Conservation (phyloP, 176 grass and related monocot species). For the Hordeum marinum region DNA sequence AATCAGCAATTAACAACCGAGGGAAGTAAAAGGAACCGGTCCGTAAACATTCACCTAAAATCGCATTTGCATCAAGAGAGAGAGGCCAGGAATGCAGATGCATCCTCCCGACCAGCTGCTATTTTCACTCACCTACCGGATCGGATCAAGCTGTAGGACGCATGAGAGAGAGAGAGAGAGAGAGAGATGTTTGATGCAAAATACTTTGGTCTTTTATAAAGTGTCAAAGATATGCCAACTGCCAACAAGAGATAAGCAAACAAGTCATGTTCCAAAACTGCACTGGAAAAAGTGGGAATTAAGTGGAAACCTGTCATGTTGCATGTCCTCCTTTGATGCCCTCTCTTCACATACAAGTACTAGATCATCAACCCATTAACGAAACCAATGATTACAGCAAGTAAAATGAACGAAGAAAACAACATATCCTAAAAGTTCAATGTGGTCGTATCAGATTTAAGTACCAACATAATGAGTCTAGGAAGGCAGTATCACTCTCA, state of each 20-base stretch:
- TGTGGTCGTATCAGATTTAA: not conserved
- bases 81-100: constrained; percentile 3
- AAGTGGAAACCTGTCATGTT: constrained; percentile 1
- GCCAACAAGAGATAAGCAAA: constrained; percentile 16
- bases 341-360: not conserved
- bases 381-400: not conserved
- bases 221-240: constrained; percentile 15
- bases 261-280: constrained; percentile 7
- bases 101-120: constrained; percentile 15
- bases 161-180: not conserved
- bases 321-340: constrained; percentile 6
- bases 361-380: not conserved
- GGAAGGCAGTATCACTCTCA: not conserved
- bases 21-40: not conserved
- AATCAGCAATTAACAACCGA: not conserved
- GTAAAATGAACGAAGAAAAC: not conserved
- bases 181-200: not conserved
- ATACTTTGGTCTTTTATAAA: not conserved
- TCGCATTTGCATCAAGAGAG: constrained; percentile 10
- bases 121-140: constrained; percentile 38
- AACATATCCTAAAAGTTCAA: not conserved
- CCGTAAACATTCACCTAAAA: constrained; percentile 39
- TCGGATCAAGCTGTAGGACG: not conserved
- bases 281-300: not conserved
- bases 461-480: not conserved